Evolutionary conservation across 805 yeast species (phyloP), one percentile per base, ranked within the genome.

Genomic region (Kockiozyma suomiensis): DNA sequence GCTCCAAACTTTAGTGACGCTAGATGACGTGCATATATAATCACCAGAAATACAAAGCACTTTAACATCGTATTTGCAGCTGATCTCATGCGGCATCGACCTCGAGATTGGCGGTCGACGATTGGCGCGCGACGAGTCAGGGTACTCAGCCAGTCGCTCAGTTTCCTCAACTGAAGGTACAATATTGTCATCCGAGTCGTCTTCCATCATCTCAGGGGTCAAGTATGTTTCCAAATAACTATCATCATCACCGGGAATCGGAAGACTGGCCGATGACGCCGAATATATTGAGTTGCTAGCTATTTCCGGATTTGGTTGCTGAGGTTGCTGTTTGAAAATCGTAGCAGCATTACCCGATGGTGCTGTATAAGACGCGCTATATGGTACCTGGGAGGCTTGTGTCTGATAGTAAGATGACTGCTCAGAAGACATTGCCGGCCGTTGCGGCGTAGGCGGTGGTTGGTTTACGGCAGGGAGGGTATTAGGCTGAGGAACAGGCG

Each of bases 121-220:
- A 58, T 70, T 72, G 21, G 71, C 65, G n/a, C 67, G 68, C 17
- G 74, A 70, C 4, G 71, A 66, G 42, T 71, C 74, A 1, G 74
- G 74, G 30, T 59, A 62, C 35, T 59, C 61, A 3, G 54, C 19
- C 32, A 53, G 10, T 40, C 58, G 53, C 26, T 54, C 64, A 7
- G 55, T 42, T 21, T 60, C 61, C 37, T 62, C 65, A 12, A 28
- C 42, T 15, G 59, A 38, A 12, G 54, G 32, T 17, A 51, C 30
- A 4, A 52, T 23, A 23, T 56, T 54, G 37, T 60, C 64, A 37
- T 58, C 62, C 1, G 62, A 58, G 33, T 61, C 65, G 26, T 61
- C 62, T 23, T 61, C 65, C 50, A 49, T 56, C 55, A 50, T 47
- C 26, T 56, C 55, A 21, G 41, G 49, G 5, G 45, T 41, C 21